Evolutionary conservation across 2,329 filamentous ascomycete species (phyloP), one percentile per base, ranked within the genome.

Genomic region (Pseudocercospora musae): DNA sequence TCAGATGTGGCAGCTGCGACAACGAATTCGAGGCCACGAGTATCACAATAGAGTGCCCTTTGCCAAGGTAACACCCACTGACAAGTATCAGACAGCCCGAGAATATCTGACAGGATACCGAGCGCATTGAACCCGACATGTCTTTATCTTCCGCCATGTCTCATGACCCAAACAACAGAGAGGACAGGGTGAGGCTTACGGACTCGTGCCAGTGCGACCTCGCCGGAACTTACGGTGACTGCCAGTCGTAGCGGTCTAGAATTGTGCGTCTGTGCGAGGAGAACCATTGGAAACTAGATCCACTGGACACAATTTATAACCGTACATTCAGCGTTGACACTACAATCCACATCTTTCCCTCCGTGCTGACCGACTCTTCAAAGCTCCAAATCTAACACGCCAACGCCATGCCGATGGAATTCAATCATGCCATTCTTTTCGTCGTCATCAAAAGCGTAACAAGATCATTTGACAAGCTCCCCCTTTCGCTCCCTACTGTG

Each of bases 341-440:
- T 55, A 44, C 44, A 27, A 49, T 54, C 37, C 48, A 33, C 20
- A 15, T 18, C 48, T 53, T 56, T 13, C 53, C 40, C 49, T 50
- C 54, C 54, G 57, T 56, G 53, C 62, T 65, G 63, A 65, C 63
- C 63, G 59, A 65, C 59, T 57, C 37, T 55, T 61, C 4, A 21
- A 48, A n/a, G 10, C 42, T n/a, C 37, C 23, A 57, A 46, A 15
- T 33, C 52, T 27, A 55, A 37, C 21, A 31, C 27, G n/a, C 37
- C 55, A 56, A 55, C 56, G 33, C 58, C 15, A 27, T 31, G 55
- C 40, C 20, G 21, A 52, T 23, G 20, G 11, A 31, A 52, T 52
- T 46, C 57, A 40, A 37, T 29, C 40, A 57, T 54, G 56, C 60
- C 52, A 61, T 53, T 60, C 58, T 25, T 62, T 55, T 62, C 58